Evolutionary conservation across 2,329 filamentous ascomycete genomes (phyloP).

Genomic region (Zarea fungicola): DNA sequence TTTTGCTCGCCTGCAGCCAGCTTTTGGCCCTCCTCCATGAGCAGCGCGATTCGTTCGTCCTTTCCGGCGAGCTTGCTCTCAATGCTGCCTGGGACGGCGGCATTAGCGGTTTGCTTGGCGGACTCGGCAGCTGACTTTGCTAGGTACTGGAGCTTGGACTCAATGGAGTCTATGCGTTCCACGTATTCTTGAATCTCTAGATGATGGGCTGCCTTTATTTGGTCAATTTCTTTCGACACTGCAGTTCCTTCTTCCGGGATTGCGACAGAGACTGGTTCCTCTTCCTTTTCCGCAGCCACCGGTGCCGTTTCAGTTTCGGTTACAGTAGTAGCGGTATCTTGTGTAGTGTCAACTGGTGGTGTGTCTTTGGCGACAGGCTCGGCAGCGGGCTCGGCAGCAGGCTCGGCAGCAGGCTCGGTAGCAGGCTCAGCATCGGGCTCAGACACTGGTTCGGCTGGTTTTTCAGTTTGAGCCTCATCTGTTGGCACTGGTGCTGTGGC

Average conservation of each 20-base stretch:
- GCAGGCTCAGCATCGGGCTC: neutral
- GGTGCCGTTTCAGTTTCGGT: neutral
- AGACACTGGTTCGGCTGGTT: neutral
- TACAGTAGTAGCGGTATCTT: too few species aligned
- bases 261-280: neutral
- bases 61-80: constrained; percentile 84
- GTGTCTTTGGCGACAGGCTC: neutral
- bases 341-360: too few species aligned
- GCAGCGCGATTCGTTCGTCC: constrained; percentile 79
- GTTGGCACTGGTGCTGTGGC: neutral
- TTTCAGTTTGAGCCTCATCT: neutral
- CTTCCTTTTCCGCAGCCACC: neutral
- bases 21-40: constrained; percentile 90
- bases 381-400: neutral
- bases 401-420: neutral
- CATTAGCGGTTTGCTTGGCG: constrained; percentile 63
- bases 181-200: constrained; percentile 80
- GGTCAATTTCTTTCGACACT: constrained; percentile 17
- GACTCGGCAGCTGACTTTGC: constrained; percentile 72
- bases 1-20: constrained; percentile 83
- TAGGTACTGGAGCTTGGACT: constrained; percentile 85
- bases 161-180: constrained; percentile 86
- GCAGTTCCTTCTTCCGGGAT: too few species aligned
- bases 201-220: constrained; percentile 46
- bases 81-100: constrained; percentile 56